Percentiles rank a stretch among this genome's conserved stretches.
Conservation (phyloP, 129 eudicot species). For the sunflower (Helianthus annuus) region DNA sequence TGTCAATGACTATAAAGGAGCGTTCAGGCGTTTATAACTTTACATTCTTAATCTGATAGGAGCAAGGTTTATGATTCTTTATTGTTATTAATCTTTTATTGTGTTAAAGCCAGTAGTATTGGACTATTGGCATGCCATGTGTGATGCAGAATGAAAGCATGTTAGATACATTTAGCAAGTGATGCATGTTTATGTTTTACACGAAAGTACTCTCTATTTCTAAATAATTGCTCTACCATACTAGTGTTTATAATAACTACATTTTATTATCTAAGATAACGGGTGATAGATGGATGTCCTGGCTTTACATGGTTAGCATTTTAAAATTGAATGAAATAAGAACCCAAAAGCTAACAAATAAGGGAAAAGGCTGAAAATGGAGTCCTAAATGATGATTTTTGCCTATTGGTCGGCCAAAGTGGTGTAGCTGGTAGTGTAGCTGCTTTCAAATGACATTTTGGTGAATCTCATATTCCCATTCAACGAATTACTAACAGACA, state of each 20-base stretch:
- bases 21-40: background rate
- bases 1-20: background rate
- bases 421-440: background rate
- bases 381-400: background rate
- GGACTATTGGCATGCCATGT: background rate
- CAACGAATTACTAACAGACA: background rate
- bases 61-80: background rate
- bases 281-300: background rate
- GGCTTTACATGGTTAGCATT: background rate
- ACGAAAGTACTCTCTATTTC: background rate
- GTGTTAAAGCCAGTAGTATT: constrained; percentile 8
- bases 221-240: background rate
- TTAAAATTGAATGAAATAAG: background rate
- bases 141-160: constrained; percentile 8
- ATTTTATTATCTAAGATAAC: background rate
- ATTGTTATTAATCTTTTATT: background rate
- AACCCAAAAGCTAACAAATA: background rate
- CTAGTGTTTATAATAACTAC: background rate
- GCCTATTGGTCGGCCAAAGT: too few species aligned
- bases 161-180: constrained; percentile 5
- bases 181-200: background rate
- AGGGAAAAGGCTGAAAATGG: background rate
- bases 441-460: background rate
- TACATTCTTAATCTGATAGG: background rate
- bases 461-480: background rate